Conservation (phyloP, 495 filamentous ascomycete genomes). For the Penicillium subrubescens region DNA sequence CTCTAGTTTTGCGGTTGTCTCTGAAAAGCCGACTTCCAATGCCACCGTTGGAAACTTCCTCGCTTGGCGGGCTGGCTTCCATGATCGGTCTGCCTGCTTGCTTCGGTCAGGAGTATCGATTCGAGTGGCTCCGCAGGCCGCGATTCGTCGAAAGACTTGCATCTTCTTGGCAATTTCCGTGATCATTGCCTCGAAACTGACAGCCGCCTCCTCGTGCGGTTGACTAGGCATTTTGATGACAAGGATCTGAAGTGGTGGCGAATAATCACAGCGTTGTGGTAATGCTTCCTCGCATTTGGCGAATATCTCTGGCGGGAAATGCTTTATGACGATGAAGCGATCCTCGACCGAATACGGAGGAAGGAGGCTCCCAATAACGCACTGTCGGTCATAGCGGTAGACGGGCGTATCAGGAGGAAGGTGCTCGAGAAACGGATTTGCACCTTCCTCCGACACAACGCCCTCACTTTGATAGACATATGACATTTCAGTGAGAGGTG, state of each 20-base stretch:
- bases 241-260: conserved; percentile 7
- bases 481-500: no score
- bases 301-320: background rate
- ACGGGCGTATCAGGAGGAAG: background rate
- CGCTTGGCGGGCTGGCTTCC: conserved; percentile 4
- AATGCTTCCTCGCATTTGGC: background rate
- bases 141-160: background rate
- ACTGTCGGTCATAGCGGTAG: background rate
- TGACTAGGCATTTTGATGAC: conserved; percentile 7
- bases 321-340: conserved; percentile 1
- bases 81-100: conserved; percentile 10
- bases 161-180: background rate
- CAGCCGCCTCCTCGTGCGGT: background rate
- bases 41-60: conserved; percentile 10
- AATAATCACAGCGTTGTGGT: conserved; percentile 8
- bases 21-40: conserved; percentile 7
- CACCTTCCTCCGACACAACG: background rate
- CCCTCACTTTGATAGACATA: background rate
- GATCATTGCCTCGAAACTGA: background rate
- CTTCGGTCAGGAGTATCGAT: conserved; percentile 1
- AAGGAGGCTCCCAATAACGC: background rate
- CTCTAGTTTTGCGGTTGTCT: conserved; percentile 3
- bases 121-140: background rate
- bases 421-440: background rate
- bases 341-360: background rate